Base-by-base conservation (phyloP, 2,329 filamentous ascomycete species). In the Fusarium cicatricum region DNA sequence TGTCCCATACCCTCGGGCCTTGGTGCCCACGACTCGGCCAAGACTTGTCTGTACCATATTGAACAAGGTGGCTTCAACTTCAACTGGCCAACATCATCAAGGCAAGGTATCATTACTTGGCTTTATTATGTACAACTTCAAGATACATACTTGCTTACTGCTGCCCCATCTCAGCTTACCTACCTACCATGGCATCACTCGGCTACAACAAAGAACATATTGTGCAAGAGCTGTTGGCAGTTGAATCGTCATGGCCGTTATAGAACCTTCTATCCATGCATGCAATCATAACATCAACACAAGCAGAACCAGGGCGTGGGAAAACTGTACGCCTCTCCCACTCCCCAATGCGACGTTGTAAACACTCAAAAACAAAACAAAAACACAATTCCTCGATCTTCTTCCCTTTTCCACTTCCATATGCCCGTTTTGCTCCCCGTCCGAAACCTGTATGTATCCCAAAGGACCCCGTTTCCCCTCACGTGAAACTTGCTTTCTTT, bases 361-460 rank as follows among this genome's bases (percentile, higher is more conserved):
- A 48, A 19, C 41, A 40, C 42, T 45, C 15, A 48, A 52, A n/a
- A 42, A 50, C 42, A 60, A 23, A 36, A 38, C 36, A 41, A 36
- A 26, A 9, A 3, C 23, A 26, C 23, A 9, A 8, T 26, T 46
- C 33, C 33, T 36, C n/a, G 15, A 5, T 17, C 59, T 48, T 62
- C 60, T 55, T 38, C 44, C 55, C 44, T 63, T 63, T 56, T 57
- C 60, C 43, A 21, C 36, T 21, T 26, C 43, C 33, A 15, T 60
- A 56, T 54, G 58, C 52, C 48, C 38, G 57, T 62, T 61, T 49
- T 15, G n/a, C 15, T 36, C 33, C 48, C 39, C 55, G 19, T 46
- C 59, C 60, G 60, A 62, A 62, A 60, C 55, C 45, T 63, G 59
- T 63, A 63, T 62, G 58, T 62, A 62, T 60, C 60, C 59, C 55